Evolutionary conservation across 2,329 filamentous ascomycete species (phyloP).

Genomic region (Aspergillus awamori): DNA sequence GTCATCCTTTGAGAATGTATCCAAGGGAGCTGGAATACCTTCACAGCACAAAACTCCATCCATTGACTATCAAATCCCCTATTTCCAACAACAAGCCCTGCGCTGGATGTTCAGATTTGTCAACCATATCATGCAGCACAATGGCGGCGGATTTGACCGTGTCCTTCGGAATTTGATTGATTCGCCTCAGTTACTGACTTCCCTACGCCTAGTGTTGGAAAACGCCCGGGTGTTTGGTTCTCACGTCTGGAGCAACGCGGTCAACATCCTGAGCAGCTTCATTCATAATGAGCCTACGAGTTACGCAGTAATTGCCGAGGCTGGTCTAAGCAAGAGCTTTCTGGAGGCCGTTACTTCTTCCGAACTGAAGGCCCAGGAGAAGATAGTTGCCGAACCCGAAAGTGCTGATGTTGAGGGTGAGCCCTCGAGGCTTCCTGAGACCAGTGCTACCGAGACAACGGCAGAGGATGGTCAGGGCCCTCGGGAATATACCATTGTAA

Average conservation of each 20-base stretch:
- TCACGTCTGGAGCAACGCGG: conserved; percentile 92
- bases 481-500: conserved; percentile 36
- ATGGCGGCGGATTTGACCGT: conserved; percentile 82
- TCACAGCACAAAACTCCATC: conserved; percentile 73
- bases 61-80: conserved; percentile 92
- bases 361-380: conserved; percentile 41
- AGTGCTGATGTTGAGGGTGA: conserved; percentile 40
- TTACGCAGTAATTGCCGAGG: conserved; percentile 93
- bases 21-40: conserved; percentile 71
- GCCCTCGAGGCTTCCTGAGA: conserved; percentile 37
- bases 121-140: conserved; percentile 88
- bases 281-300: conserved; percentile 99
- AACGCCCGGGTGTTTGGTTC: conserved; percentile 82
- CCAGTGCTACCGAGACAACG: conserved; percentile 28
- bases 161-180: conserved; percentile 91
- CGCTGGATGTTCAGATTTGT: conserved; percentile 96
- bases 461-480: conserved; percentile 25
- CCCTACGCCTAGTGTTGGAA: conserved; percentile 78
- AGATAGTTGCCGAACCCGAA: conserved; percentile 30
- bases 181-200: conserved; percentile 78
- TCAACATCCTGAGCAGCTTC: conserved; percentile 90
- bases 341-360: conserved; percentile 73
- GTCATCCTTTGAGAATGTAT: conserved; percentile 67
- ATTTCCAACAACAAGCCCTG: conserved; percentile 88
- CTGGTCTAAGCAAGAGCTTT: conserved; percentile 83